Evolutionary conservation across 768 basidiomycete species (phyloP), one percentile per base, ranked within the genome.

Genomic region (Agaricus blazei): DNA sequence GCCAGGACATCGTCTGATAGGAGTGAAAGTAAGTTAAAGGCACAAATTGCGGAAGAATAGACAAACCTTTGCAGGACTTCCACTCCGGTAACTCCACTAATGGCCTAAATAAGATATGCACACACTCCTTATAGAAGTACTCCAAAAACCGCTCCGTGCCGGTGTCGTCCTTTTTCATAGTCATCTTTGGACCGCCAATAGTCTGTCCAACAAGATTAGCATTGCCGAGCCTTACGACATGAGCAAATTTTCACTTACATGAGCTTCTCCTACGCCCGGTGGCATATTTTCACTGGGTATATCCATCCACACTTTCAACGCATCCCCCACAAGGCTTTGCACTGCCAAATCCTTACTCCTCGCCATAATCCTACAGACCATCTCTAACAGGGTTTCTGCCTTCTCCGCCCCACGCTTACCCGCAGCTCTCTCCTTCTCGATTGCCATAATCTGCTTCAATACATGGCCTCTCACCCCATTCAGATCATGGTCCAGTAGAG

Each of bases 321-420:
- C 85, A 67, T 99, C 97, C 1, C 90, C 89, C 55, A 98, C 77
- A 69, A 93, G 91, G 66, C 88, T 90, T 71, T 96, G 91, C 56
- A 97, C 79, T 2, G 91, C 93, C 60, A 93, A 62, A 62, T 98
- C 93, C 60, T 79, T 78, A 70, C 90, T 91, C 54, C 78, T 75
- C n/a, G 85, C 80, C 75, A 97, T 75, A 47, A 93, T 76, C 64
- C 79, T 76, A 68, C 90, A 90, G 60, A 90, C 79, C 65, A 90
- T 78, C 60, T 84, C 79, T 59, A 90, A 68, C 49, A 97, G 72
- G 19, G 93, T 90, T 69, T 87, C 82, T 59, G 84, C 83, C 65
- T 79, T 83, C 58, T 81, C 80, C 26, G 77, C 79, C 51, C 81
- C 81, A 60, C 75, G 78, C 66, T 80, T 80, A 57, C 74, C 78